Evolutionary conservation across 2,329 filamentous ascomycete species (phyloP), one percentile per base, ranked within the genome.

Genomic region (Pseudogymnoascus sp.): DNA sequence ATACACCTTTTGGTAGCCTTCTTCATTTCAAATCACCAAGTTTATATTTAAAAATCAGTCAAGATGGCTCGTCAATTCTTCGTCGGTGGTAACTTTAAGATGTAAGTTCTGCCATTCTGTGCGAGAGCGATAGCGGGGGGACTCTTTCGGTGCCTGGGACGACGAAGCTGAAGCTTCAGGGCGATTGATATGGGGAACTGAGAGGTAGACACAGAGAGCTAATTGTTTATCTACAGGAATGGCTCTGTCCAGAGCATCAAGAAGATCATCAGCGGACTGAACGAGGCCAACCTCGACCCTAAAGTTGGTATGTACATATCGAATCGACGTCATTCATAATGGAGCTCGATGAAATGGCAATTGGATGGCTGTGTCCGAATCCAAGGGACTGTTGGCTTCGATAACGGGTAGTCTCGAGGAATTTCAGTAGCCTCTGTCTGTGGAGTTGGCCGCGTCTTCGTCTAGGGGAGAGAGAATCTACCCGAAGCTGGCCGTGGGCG

Each of bases 71-170:
- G 92, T 83, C 89, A 92, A 83, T 96, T 96, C 84, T 96, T 96
- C 78, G 90, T 96, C 78, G 93, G 93, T 79, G 93, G 93, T 76
- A 99, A 99, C 89, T 98, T 98, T 84, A 98, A 99, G 86, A 98
- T 98, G 93, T 96, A 81, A 76, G 84, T 77, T 38, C 53, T 64
- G 33, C 66, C 65, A 50, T 31, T 53, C 26, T 53, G 46, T 31
- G 26, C 26, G 46, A 31, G n/a, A 19, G 6, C 26, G 24, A 26
- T 5, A 6, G 46, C 31, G 40, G 46, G 46, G 46, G 46, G 14
- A 61, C 38, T 38, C 22, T 59, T 3, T 33, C 11, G 22, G 35
- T 16, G 35, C 22, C 28, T 16, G 24, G 14, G 31, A 19, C 56
- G 19, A 60, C 33, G 12, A 24, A 37, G 6, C 33, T 3, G n/a